Evolutionary conservation across 2,329 filamentous ascomycete species (phyloP), one percentile per base, ranked within the genome.

Genomic region (Colletotrichum sp.): DNA sequence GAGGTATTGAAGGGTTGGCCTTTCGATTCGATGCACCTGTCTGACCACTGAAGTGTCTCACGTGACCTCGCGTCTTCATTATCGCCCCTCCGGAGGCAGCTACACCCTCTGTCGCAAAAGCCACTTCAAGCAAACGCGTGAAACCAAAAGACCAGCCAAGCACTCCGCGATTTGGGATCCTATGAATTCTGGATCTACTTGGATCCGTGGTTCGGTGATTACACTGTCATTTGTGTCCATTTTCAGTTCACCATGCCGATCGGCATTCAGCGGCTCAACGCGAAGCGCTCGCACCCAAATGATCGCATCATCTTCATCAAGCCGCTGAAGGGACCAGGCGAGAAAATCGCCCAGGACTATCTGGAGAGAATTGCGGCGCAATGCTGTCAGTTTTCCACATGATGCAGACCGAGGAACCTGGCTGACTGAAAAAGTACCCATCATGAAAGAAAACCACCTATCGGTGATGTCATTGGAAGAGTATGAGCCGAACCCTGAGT

Each of bases 271-370:
- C 91, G 95, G 77, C 88, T 98, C 67, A 98, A 98, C 81, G 93
- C 92, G 79, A 94, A 91, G 81, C 91, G 89, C 62, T 92, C 93
- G 70, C 93, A 94, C 75, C 95, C 95, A 9, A 98, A 97, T 80
- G 88, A 92, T 26, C 91, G 92, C 76, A 95, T 98, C 79, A 92
- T 95, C 82, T 98, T 98, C 87, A 96, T 98, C 86, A 96, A 96
- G 81, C 93, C 95, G 2, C 87, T 96, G 1, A 89, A 92, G 16
- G 93, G 94, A 0, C 86, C 90, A 0, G 90, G 93, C 77, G 90
- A 93, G 81, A 86, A 87, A 3, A 87, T 89, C 9, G 92, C 94
- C 0, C 91, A 93, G 79, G 92, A 94, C 75, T 96, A 94, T 78
- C 87, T 96, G 2, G 93, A 95, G 80, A 90, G 93, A 32, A 94